A percentile compares a stretch with the other conserved stretches of the same genome.
Conservation (phyloP, 1,284 basidiomycete genomes). For the Melampsora americana region DNA sequence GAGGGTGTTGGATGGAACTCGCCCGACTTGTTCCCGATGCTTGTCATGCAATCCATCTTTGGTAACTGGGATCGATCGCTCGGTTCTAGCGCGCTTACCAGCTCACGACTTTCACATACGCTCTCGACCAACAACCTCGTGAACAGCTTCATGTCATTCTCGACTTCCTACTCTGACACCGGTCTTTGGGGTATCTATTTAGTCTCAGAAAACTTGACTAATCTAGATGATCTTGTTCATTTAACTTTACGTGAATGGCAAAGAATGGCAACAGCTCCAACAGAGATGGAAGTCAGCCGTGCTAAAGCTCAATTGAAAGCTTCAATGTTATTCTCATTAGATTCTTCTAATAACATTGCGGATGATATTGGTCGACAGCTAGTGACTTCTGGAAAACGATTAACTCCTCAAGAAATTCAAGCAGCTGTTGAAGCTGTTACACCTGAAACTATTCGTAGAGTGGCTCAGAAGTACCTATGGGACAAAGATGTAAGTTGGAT, state of each 20-base stretch:
- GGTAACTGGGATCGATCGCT: slow-evolving; percentile 99
- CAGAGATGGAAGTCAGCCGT: slow-evolving; percentile 83
- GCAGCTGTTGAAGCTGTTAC: slow-evolving; percentile 83
- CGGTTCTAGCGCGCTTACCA: slow-evolving; percentile 82
- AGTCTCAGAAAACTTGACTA: slow-evolving; percentile 79
- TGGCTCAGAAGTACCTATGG: slow-evolving; percentile 95
- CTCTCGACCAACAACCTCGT: slow-evolving; percentile 92
- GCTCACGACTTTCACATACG: slow-evolving; percentile 85
- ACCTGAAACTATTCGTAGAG: slow-evolving; percentile 84
- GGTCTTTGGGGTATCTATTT: slow-evolving; percentile 99
- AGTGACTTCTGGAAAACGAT: slow-evolving; percentile 78
- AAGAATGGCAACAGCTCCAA: slow-evolving; percentile 84
- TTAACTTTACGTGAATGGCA: slow-evolving; percentile 97
- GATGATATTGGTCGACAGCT: slow-evolving; percentile 98
- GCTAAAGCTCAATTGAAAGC: slow-evolving; percentile 98
- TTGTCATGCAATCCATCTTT: slow-evolving; percentile 96
- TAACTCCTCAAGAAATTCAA: slow-evolving; percentile 92
- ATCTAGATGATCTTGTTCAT: slow-evolving; percentile 90
- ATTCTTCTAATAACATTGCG: slow-evolving; percentile 91
- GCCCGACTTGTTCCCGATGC: slow-evolving; percentile 99
- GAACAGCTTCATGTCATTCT: slow-evolving; percentile 99
- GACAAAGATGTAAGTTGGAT: slow-evolving; percentile 84
- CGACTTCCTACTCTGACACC: slow-evolving; percentile 98
- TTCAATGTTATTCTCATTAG: slow-evolving; percentile 79
- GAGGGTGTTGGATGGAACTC: slow-evolving; percentile 97